phyloP scores from a whole-genome alignment of 345 rosid genomes.

The Linum trigynum region DNA sequence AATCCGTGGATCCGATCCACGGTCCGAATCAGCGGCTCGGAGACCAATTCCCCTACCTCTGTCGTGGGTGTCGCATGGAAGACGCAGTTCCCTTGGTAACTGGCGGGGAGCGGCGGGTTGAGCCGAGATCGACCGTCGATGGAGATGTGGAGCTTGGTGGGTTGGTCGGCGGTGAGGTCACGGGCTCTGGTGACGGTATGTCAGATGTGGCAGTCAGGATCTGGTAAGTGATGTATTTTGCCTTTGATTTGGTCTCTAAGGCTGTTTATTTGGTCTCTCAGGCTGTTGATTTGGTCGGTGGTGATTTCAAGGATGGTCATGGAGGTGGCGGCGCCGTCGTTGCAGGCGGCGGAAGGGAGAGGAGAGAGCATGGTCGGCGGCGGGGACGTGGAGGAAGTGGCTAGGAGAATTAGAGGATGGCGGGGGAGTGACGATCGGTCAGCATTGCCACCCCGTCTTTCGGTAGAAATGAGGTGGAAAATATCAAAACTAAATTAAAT shows the following conservation, averaged over 20 bases:
- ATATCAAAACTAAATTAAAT: no score
- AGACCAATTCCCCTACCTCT: constrained; percentile 15
- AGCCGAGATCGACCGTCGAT: constrained; percentile 34
- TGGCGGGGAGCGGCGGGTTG: constrained; percentile 30
- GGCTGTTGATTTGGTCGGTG: constrained; percentile 7
- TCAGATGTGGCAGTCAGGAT: constrained; percentile 28
- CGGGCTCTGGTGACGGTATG: constrained; percentile 22
- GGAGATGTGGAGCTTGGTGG: constrained; percentile 12
- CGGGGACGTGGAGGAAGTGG: constrained; percentile 12
- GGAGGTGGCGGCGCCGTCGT: neutral
- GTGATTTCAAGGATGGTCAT: constrained; percentile 13
- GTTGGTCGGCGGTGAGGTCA: constrained; percentile 13
- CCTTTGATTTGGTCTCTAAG: constrained; percentile 7
- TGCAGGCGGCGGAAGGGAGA: neutral
- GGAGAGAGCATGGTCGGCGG: constrained; percentile 12
- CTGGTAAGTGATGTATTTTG: constrained; percentile 9
- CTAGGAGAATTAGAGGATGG: no score
- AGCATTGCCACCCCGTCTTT: no score
- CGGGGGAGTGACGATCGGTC: no score
- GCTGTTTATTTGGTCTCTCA: no score
- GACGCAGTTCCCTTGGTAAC: constrained; percentile 35
- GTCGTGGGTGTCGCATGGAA: constrained; percentile 20
- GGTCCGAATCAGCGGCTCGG: constrained; percentile 21
- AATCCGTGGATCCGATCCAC: constrained; percentile 19
- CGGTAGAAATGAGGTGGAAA: no score